Conservation (phyloP, 1,139 yeast genomes). For the Yamadazyma mexicana region DNA sequence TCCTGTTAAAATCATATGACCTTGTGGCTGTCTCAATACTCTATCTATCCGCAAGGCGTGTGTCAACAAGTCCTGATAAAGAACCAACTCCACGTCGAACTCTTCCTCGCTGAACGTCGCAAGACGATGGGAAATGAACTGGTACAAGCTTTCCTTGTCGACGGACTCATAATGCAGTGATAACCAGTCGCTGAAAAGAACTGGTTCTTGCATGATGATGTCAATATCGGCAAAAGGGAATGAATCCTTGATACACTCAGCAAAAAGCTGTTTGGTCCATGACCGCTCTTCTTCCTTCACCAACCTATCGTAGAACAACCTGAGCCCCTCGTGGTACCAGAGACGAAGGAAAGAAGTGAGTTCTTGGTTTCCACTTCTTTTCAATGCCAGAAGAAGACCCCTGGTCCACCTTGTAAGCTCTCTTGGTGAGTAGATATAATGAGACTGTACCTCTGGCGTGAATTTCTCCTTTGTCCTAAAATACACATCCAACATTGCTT, state of each 20-base stretch:
- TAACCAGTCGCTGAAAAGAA: conserved; percentile 74
- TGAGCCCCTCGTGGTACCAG: conserved; percentile 81
- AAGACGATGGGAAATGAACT: conserved; percentile 65
- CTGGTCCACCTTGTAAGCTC: conserved; percentile 87
- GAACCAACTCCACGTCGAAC: conserved; percentile 56
- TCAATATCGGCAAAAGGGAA: conserved; percentile 52
- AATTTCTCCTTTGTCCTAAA: conserved; percentile 41
- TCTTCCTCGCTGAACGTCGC: conserved; percentile 78
- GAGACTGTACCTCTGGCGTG: conserved; percentile 39
- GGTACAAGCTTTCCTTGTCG: conserved; percentile 43
- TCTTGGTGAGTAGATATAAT: conserved; percentile 84
- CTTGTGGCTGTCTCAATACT: conserved; percentile 82
- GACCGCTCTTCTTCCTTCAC: conserved; percentile 46
- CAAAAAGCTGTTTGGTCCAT: conserved; percentile 53
- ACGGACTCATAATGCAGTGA: conserved; percentile 64
- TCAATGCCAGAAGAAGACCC: conserved; percentile 66
- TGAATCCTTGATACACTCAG: conserved; percentile 28
- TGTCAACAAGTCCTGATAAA: conserved; percentile 72
- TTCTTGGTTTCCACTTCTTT: conserved; percentile 27
- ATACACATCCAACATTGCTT: conserved; percentile 71
- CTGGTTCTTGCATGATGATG: conserved; percentile 45
- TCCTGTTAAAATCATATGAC: conserved; percentile 89
- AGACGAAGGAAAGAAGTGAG: conserved; percentile 54
- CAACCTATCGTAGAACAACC: conserved; percentile 76
- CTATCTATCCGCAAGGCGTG: conserved; percentile 80